Evolutionary conservation across 768 basidiomycete species (phyloP), one percentile per base, ranked within the genome.

Genomic region (Phlebiopsis flavidoalba): DNA sequence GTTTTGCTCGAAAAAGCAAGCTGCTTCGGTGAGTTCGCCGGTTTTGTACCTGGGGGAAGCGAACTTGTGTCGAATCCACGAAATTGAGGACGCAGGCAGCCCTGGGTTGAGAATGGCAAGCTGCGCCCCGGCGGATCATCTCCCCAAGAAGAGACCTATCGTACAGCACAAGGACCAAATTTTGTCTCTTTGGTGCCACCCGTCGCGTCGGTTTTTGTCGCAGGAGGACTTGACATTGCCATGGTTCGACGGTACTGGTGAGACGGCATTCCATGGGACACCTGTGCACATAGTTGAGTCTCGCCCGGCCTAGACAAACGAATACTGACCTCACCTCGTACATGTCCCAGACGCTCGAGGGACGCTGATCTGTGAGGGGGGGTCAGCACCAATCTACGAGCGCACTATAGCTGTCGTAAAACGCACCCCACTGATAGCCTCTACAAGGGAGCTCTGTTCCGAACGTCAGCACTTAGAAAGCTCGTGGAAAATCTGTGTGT

Each of bases 41-140:
- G 15, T 3, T 40, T 47, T 3, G 55, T 47, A 17, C 40, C 40
- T 3, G 8, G 3, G 3, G 40, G 17, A n/a, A 14, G 51, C 15
- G 53, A 52, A 51, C 49, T 64, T 14, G 26, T 19, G 5, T 26
- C 21, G 58, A 78, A 77, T 51, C 5, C 47, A 71, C 60, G 6
- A 70, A 57, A 10, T 75, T n/a, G n/a, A 52, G n/a, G 74, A 69
- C 3, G 48, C 46, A 14, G 14, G 11, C 1, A 47, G 14, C 12
- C 33, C n/a, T 0, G 81, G 81, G 57, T 78, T 77, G 8, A 88
- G 73, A 22, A 86, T 75, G 0, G 85, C 85, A 0, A 79, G 76
- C 65, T 88, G 86, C 0, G 87, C 86, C n/a, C 3, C 86, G 76
- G 26, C 84, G 78, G 12, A 88, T 74, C 71, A 76, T 76, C 2